These are phyloP conservation scores for Pigoraptor vietnamica DNA, from an alignment of 78 protist genomes.

Conservation along the genomic window DNA sequence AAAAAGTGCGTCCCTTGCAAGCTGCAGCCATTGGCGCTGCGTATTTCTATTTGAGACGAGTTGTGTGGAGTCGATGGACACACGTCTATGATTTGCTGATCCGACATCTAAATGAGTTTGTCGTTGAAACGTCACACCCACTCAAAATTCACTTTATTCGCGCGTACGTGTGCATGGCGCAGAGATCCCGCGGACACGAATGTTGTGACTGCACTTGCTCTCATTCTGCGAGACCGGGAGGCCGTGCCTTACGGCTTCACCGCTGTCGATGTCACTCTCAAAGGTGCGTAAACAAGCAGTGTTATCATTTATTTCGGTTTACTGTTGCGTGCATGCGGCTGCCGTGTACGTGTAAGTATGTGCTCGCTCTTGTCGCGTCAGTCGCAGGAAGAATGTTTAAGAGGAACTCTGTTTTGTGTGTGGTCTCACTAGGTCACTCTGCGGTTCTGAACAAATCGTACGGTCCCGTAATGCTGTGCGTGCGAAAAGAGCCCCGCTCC, in stretches of 20 bases:
- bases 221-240: background rate
- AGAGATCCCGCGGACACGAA: background rate
- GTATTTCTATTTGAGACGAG: background rate
- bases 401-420: background rate
- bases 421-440: background rate
- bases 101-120: background rate
- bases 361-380: background rate
- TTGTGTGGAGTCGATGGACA: no score
- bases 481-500: background rate
- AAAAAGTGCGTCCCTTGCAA: background rate
- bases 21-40: background rate
- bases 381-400: no score
- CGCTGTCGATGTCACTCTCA: background rate
- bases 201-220: background rate
- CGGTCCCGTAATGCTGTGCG: background rate
- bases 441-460: background rate
- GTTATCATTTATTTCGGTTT: no score
- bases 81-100: background rate
- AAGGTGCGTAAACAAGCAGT: background rate
- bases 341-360: background rate
- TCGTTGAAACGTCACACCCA: background rate
- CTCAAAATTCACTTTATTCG: background rate
- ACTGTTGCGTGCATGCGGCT: background rate
- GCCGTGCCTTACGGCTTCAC: background rate
- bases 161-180: background rate